Conservation (phyloP, 139 green algal species). For the Chlorella sp. region DNA sequence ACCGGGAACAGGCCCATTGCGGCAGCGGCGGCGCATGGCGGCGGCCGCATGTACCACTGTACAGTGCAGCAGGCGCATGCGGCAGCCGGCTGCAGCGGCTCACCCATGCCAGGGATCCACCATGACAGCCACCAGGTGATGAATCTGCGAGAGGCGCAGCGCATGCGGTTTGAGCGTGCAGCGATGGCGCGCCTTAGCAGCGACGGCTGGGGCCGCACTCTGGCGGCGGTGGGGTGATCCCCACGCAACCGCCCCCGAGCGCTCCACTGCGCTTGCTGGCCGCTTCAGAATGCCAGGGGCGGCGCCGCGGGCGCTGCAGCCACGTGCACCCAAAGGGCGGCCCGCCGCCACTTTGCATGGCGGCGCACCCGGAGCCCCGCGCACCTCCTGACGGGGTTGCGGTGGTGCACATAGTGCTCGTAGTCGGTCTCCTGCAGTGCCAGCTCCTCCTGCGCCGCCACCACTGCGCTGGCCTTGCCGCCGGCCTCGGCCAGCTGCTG, state of each 20-base stretch:
- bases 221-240: not conserved
- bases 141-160: not conserved
- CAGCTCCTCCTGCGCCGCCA: too few species aligned
- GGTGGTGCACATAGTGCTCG: not conserved
- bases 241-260: too few species aligned
- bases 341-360: not conserved
- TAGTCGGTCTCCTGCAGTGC: not conserved
- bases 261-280: too few species aligned
- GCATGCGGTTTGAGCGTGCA: too few species aligned
- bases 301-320: not conserved
- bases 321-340: too few species aligned
- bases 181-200: too few species aligned
- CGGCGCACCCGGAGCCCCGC: not conserved
- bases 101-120: conserved; percentile 27
- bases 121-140: conserved; percentile 25
- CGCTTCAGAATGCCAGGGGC: not conserved
- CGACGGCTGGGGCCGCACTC: not conserved
- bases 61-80: too few species aligned
- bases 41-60: too few species aligned
- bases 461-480: not conserved
- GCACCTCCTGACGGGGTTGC: not conserved
- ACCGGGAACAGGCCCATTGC: too few species aligned
- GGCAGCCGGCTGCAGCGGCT: not conserved
- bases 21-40: not conserved
- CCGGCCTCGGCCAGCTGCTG: not conserved